phyloP scores from a whole-genome alignment of 345 rosid genomes.

The Gossypium australe region DNA sequence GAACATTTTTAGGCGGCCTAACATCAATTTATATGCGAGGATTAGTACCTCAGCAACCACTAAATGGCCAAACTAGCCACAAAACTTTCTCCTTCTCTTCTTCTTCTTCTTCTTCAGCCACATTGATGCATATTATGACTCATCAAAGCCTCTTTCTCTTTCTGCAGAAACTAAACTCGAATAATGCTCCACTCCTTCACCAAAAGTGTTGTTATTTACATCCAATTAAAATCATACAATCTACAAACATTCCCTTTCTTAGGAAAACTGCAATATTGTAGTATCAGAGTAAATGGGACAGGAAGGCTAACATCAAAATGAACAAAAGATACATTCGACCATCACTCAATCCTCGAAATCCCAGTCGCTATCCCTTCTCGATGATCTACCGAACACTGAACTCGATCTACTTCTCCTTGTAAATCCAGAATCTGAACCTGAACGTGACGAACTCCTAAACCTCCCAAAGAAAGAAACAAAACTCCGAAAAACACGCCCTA shows the following conservation, averaged over 20 bases:
- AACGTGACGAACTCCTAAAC: slow-evolving; percentile 25
- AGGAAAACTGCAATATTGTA: slow-evolving; percentile 20
- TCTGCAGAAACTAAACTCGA: neutral
- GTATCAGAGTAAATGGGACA: slow-evolving; percentile 11
- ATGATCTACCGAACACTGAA: slow-evolving; percentile 26
- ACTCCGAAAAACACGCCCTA: slow-evolving; percentile 36
- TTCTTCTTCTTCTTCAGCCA: slow-evolving; percentile 5
- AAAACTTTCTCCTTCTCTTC: neutral
- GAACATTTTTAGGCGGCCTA: slow-evolving; percentile 8
- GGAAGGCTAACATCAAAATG: slow-evolving; percentile 5
- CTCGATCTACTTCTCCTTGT: slow-evolving; percentile 28
- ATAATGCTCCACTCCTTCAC: slow-evolving; percentile 14
- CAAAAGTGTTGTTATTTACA: slow-evolving; percentile 35
- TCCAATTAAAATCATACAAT: slow-evolving; percentile 22
- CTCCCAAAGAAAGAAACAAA: slow-evolving; percentile 42
- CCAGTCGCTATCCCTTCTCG: slow-evolving; percentile 24
- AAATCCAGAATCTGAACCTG: slow-evolving; percentile 20
- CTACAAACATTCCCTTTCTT: slow-evolving; percentile 25
- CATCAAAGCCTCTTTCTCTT: slow-evolving; percentile 24
- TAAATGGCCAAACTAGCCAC: neutral
- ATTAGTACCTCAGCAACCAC: slow-evolving; percentile 8
- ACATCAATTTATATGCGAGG: slow-evolving; percentile 7
- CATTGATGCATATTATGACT: slow-evolving; percentile 2
- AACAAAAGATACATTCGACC: slow-evolving; percentile 13
- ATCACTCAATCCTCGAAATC: slow-evolving; percentile 22